Base-by-base conservation (phyloP, 495 filamentous ascomycete genomes). In the Bacidia gigantensis region DNA sequence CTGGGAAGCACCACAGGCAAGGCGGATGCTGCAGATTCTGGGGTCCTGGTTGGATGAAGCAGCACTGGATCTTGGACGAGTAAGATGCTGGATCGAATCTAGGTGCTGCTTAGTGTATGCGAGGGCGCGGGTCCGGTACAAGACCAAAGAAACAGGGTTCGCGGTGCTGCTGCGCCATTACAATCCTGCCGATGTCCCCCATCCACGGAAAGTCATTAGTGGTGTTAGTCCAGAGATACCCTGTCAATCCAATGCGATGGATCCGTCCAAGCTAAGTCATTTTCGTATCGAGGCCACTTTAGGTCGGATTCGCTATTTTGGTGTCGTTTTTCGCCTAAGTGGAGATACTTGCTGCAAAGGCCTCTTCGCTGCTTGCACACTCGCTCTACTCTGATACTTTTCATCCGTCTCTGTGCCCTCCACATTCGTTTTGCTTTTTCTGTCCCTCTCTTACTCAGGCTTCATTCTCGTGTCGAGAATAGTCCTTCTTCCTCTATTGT, bases 321-420 rank as follows among this genome's bases (percentile, higher is more conserved):
- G 17, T 54, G 56, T 41, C 54, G 35, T 44, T 50, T 46, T 51
- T 58, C 56, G 56, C 56, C 35, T 51, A 43, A 50, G 52, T 55
- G 52, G 52, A 55, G 56, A 52, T 50, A 44, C 41, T 44, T n/a
- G 41, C 20, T n/a, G 41, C 12, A 22, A 49, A 26, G 32, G 48
- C 39, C 54, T 22, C 24, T 52, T 23, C 35, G 39, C 18, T 46
- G n/a, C n/a, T n/a, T n/a, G 47, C 35, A 35, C 41, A 39, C 39
- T 35, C 29, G 29, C 14, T 54, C 40, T 49, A 14, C 38, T 32
- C 40, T 26, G 26, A 29, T 9, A 26, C 46, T 48, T 54, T 62
- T 60, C 63, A 58, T 51, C 56, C 55, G 56, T 58, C 26, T 54
- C 50, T 52, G 23, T 55, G 56, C 58, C 58, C 58, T 61, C 60